phyloP scores from a whole-genome alignment of 2,329 filamentous ascomycete species.

The Cephalotrichum gorgonifer region DNA sequence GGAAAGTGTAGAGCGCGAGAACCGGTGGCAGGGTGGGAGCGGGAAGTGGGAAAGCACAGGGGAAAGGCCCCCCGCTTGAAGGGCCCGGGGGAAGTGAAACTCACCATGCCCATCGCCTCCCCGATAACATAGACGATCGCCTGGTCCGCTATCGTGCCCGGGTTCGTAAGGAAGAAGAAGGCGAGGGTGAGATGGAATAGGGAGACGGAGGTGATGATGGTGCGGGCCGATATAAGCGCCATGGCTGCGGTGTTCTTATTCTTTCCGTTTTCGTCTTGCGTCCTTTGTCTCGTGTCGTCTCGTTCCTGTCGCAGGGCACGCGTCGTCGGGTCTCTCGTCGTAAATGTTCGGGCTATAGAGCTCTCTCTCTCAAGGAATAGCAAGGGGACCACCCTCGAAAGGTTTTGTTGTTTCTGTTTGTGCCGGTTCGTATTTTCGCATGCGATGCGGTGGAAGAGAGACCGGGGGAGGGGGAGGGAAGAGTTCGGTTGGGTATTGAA shows the following conservation, averaged over 20 bases:
- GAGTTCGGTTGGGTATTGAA: too few species aligned
- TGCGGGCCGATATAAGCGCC: slow-evolving; percentile 71
- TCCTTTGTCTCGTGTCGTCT: not conserved
- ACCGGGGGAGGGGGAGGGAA: too few species aligned
- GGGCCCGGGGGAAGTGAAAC: slow-evolving; percentile 11
- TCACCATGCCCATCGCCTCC: slow-evolving; percentile 72
- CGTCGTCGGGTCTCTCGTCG: too few species aligned
- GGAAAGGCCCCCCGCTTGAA: not conserved
- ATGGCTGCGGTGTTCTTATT: slow-evolving; percentile 42
- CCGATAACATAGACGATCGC: slow-evolving; percentile 72
- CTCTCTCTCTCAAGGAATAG: too few species aligned
- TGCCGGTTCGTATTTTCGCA: too few species aligned
- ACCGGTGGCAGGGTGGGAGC: not conserved
- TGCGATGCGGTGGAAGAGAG: too few species aligned
- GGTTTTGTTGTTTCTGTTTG: too few species aligned
- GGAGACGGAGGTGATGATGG: slow-evolving; percentile 70
- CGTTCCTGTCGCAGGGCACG: too few species aligned
- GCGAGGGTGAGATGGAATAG: slow-evolving; percentile 78
- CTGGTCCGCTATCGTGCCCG: slow-evolving; percentile 64
- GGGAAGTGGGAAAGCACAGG: not conserved
- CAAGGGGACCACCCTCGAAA: too few species aligned
- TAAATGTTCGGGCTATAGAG: too few species aligned
- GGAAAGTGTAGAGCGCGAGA: too few species aligned
- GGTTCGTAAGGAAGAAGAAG: slow-evolving; percentile 72
- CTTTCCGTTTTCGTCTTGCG: not conserved